Percentiles rank a stretch among this genome's conserved stretches.
Conservation (phyloP, 164 flowering plant species). For the Litsea cubeba region DNA sequence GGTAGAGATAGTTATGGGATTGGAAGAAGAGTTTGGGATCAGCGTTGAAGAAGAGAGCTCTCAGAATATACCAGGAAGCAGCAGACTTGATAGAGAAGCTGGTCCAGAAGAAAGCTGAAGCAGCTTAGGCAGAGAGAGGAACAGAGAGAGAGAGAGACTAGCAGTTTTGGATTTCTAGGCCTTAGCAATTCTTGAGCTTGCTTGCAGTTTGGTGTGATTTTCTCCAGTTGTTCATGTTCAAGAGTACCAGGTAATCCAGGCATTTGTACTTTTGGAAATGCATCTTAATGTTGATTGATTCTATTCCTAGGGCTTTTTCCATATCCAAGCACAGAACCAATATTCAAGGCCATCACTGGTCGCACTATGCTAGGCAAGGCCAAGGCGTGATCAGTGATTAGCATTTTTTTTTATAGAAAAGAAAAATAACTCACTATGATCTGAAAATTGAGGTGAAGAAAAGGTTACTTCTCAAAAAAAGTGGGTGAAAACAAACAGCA, state of each 20-base stretch:
- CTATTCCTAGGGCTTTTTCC: too few relatives aligned
- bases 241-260: background rate
- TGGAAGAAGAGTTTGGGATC: constrained; percentile 43
- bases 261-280: background rate
- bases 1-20: constrained; percentile 53
- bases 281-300: background rate
- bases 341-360: too few relatives aligned
- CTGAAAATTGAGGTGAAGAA: too few relatives aligned
- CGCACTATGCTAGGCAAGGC: too few relatives aligned
- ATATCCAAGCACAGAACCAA: too few relatives aligned
- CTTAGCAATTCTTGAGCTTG: background rate
- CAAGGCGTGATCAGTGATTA: too few relatives aligned
- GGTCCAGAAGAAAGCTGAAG: constrained; percentile 25
- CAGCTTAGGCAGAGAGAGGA: background rate
- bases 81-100: constrained; percentile 44
- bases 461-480: too few relatives aligned
- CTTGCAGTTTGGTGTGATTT: background rate
- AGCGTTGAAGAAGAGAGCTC: constrained; percentile 45
- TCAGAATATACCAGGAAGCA: constrained; percentile 37
- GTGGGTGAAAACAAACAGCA: too few relatives aligned
- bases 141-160: background rate
- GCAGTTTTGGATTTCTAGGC: background rate
- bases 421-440: too few relatives aligned
- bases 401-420: too few relatives aligned
- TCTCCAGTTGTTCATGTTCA: background rate